Evolutionary conservation across 106 monocot genomes (phyloP).

Genomic region (Posidonia australis): DNA sequence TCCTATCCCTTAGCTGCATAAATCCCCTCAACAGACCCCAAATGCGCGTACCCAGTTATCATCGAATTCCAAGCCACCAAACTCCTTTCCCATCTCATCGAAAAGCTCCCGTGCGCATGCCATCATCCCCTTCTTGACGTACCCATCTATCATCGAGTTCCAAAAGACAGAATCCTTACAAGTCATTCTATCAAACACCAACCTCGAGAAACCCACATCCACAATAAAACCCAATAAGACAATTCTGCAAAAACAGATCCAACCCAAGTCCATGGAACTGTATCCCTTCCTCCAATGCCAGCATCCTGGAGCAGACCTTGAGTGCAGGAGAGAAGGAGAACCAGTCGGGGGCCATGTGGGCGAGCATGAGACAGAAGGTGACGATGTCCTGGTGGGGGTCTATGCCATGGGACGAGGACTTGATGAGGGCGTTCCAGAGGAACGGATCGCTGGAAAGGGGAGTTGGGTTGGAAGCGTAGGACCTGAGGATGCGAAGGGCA

Average conservation of each 20-base stretch:
- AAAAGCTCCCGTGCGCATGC: constrained; percentile 26
- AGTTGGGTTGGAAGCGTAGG: too few relatives aligned
- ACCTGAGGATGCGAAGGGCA: too few relatives aligned
- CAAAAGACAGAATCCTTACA: too few relatives aligned
- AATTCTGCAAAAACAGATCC: constrained; percentile 33
- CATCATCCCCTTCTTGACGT: constrained; percentile 29
- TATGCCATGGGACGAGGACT: too few relatives aligned
- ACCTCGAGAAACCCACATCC: constrained; percentile 8
- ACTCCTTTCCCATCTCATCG: constrained; percentile 28
- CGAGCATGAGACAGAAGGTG: too few relatives aligned
- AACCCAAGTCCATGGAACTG: constrained; percentile 24
- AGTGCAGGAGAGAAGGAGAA: too few relatives aligned
- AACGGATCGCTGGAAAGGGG: too few relatives aligned
- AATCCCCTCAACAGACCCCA: constrained; percentile 4
- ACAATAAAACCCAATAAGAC: constrained; percentile 28
- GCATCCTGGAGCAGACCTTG: too few relatives aligned
- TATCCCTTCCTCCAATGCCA: constrained; percentile 7
- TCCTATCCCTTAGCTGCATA: constrained; percentile 19
- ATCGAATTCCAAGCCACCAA: constrained; percentile 51
- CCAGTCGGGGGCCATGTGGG: too few relatives aligned
- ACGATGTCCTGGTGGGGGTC: too few relatives aligned
- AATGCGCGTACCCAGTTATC: constrained; percentile 28
- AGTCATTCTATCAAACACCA: constrained; percentile 46
- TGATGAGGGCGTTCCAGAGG: too few relatives aligned
- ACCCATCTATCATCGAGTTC: too few relatives aligned